A percentile compares a stretch with the other conserved stretches of the same genome.
Evolutionary conservation across 1,284 basidiomycete genomes (phyloP).

Genomic region (Phellopilus nigrolimitatus): DNA sequence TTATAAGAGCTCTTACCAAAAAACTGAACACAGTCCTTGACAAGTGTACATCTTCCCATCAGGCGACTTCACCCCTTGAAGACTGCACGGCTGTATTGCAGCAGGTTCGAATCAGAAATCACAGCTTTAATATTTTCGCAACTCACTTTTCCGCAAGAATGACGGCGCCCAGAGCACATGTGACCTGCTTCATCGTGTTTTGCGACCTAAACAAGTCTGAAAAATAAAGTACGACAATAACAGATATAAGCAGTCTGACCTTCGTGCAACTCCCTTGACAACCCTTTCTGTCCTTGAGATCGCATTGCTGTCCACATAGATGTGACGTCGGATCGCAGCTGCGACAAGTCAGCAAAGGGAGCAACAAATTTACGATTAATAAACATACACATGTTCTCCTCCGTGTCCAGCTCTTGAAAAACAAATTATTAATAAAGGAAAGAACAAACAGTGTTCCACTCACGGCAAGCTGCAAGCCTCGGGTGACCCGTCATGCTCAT

Average conservation of each 20-base stretch:
- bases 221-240: neutral
- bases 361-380: neutral
- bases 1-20: slow-evolving; percentile 34
- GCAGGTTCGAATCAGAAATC: neutral
- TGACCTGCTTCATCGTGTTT: slow-evolving; percentile 44
- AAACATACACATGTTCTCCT: slow-evolving; percentile 47
- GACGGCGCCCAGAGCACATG: slow-evolving; percentile 45
- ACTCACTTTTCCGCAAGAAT: slow-evolving; percentile 50
- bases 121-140: neutral
- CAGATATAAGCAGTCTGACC: slow-evolving; percentile 27
- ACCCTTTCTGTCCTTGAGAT: slow-evolving; percentile 38
- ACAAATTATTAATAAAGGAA: slow-evolving; percentile 5
- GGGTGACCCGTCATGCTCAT: slow-evolving; percentile 30
- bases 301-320: slow-evolving; percentile 46
- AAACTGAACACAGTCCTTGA: slow-evolving; percentile 36
- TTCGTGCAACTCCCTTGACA: slow-evolving; percentile 47
- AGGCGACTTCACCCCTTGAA: slow-evolving; percentile 31
- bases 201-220: slow-evolving; percentile 33
- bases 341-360: slow-evolving; percentile 1
- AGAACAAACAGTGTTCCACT: slow-evolving; percentile 34
- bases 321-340: slow-evolving; percentile 48
- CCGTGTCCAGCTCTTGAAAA: slow-evolving; percentile 48
- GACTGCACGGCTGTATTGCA: slow-evolving; percentile 39
- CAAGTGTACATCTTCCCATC: slow-evolving; percentile 38
- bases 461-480: slow-evolving; percentile 35